Base-by-base conservation (phyloP, 257 asterid species). In the Scutellaria baicalensis region DNA sequence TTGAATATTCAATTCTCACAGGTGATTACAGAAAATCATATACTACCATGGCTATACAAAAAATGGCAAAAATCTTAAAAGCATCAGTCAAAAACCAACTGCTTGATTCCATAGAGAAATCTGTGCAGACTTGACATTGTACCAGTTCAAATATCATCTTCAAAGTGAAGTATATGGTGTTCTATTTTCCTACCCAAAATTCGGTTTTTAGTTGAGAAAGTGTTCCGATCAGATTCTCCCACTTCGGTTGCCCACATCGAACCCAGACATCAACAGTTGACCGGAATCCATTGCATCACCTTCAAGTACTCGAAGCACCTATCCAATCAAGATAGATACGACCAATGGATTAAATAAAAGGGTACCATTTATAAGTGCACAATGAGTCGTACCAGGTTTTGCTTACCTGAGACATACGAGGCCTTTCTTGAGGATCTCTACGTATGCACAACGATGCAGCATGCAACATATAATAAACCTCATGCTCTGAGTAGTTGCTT, bases 341-440 rank as follows among this genome's bases (percentile, higher is more conserved):
- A 9, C 31, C 6, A 13, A 33, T 31, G 42, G 5, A 23, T 18
- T 21, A 40, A 10, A 10, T 21, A 51, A 10, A 16, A 16, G 20
- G 12, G 6, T 16, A 20, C 3, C 9, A 1, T 48, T 47, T 1
- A 59, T 17, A 59, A 59, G 12, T 39, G 17, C 33, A 49, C 17
- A 48, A 2, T 33, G 16, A 38, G 16, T 49, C 54, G 33, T 18
- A 11, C 17, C n/a, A 23, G 3, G 5, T 55, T 6, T 38, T 16
- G 42, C 52, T 59, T 78, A 84, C 99, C 88, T 88, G 99, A 63
- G 99, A 94, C 97, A 91, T 94, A 13, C 97, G 90, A 9, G 97
- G 97, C 74, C 98, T 81, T 47, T 87, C 80, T 70, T 84, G 94
- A 73, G 99, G 98, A 73, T 91, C 99, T 7, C 96, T 81, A n/a